Evolutionary conservation across 2,329 filamentous ascomycete species (phyloP), one percentile per base, ranked within the genome.

Genomic region (Pleomassaria siparia): DNA sequence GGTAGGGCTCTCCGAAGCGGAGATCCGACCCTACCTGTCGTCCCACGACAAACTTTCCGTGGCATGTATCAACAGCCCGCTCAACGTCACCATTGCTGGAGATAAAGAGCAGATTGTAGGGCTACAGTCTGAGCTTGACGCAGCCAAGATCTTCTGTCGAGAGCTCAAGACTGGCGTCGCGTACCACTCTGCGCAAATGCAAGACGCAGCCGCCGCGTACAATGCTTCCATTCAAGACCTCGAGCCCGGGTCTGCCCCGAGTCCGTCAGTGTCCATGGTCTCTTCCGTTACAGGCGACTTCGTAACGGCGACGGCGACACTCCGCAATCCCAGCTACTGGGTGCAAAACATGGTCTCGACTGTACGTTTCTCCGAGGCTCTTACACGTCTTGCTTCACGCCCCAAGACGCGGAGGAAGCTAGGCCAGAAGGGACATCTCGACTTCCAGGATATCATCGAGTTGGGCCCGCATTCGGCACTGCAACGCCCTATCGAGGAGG

Each of bases 141-240:
- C 64, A 4, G 56, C 67, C 16, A 51, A 60, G 4, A 65, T 66
- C 10, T 76, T 75, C 46, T 59, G 56, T 2, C 59, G 72, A 1
- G 44, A 57, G 13, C 64, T 77, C 5, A 65, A 67, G 40, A 71
- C 74, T 3, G 65, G 71, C 20, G 63, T 53, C 11, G 75, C 74
- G 0, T 77, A 76, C 44, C 75, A 76, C 43, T 74, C 71, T 1
- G 62, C 64, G 21, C 70, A 74, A 21, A 73, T 74, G 71, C 13
- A 62, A 5, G 47, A 58, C 1, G 66, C 64, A 35, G 55, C 62
- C 4, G 51, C 41, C 3, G 51, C 55, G 2, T 72, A 73, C 40
- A 8, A 24, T n/a, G 10, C 13, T 16, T 9, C 6, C 15, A 9
- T 44, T 11, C 8, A 16, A 7, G 10, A 16, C 6, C 15, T 37